Base-by-base conservation (phyloP, 352 stramenopile genomes). In the Phytopythium cucurbitacearum region DNA sequence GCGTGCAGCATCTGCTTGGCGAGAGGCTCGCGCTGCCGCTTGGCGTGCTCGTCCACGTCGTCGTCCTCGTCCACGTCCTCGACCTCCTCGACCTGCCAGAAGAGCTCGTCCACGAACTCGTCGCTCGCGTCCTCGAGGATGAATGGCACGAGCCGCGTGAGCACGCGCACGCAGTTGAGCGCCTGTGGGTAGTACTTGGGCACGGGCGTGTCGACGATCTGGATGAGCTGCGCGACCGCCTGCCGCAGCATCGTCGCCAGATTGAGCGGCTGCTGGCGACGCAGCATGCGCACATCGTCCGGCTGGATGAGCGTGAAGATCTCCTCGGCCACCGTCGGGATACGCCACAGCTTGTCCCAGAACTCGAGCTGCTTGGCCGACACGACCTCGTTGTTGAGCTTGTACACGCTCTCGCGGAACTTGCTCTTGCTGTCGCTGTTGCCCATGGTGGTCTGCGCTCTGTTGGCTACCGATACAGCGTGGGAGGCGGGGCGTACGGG, bases 361-460 rank as follows among this genome's bases (percentile, higher is more conserved):
- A 95, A 95, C 65, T 95, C 85, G 60, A 93, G 80, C 61, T 90
- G 89, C 66, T 91, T 90, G 62, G 69, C 68, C 48, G 79, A 90
- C 40, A 95, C 76, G 7, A 90, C 73, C 54, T 95, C 82, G 44
- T 95, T 93, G 67, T 89, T 93, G 63, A 95, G 80, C 77, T 95
- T 95, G 73, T 95, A 93, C 48, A 95, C 85, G 67, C 77, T 91
- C 78, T 95, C 85, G 66, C 83, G 82, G 70, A 95, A 95, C 78
- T 93, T 95, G 73, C 80, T 92, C 76, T 93, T 95, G 66, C 82
- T 93, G 65, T 95, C 83, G 69, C 80, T 92, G 65, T 93, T 93
- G 52, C 85, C 85, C 85, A 95, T 95, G 47, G 10, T 40, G 6
- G 12, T 4, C 2, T 8, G 36, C 28, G 38, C 11, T 5, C 21